Conservation (phyloP, 768 basidiomycete species). For the Suillus brevipes region DNA sequence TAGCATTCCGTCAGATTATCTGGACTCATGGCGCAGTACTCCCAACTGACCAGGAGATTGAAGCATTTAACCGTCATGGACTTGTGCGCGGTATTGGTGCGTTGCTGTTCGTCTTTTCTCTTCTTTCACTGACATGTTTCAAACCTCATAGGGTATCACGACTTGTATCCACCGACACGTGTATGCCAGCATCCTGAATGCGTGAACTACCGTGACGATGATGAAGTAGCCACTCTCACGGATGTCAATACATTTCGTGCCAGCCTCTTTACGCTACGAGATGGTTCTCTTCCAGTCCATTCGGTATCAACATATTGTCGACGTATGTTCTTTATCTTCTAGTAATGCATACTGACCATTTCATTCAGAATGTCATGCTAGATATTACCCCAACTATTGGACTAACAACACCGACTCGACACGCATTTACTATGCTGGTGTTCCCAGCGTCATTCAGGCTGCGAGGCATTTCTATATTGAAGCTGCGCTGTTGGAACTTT, state of each 20-base stretch:
- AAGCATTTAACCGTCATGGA: slow-evolving; percentile 1
- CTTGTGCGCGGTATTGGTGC: not conserved
- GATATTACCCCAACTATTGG: slow-evolving; percentile 19
- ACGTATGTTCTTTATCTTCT: slow-evolving; percentile 7
- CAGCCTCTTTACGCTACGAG: slow-evolving; percentile 21
- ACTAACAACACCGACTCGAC: not conserved
- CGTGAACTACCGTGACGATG: not conserved
- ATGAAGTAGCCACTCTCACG: slow-evolving; percentile 2
- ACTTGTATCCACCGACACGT: slow-evolving; percentile 8
- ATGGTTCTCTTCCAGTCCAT: slow-evolving; percentile 25
- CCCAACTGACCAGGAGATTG: slow-evolving; percentile 2
- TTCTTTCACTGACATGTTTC: not conserved
- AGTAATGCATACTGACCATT: slow-evolving; percentile 19
- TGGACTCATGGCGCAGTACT: slow-evolving; percentile 3
- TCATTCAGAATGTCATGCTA: slow-evolving; percentile 19
- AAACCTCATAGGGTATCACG: slow-evolving; percentile 2
- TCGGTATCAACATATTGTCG: slow-evolving; percentile 28
- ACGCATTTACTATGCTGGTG: slow-evolving; percentile 17
- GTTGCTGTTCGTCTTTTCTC: not conserved
- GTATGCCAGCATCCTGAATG: slow-evolving; percentile 5
- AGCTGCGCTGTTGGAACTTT: too few species aligned
- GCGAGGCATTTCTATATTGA: too few species aligned
- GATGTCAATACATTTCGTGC: slow-evolving; percentile 15
- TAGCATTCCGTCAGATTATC: not conserved
- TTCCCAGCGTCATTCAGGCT: too few species aligned